These are phyloP conservation scores for Skeletonema potamos DNA, from an alignment of 108 stramenopile species.

Conservation along the genomic window DNA sequence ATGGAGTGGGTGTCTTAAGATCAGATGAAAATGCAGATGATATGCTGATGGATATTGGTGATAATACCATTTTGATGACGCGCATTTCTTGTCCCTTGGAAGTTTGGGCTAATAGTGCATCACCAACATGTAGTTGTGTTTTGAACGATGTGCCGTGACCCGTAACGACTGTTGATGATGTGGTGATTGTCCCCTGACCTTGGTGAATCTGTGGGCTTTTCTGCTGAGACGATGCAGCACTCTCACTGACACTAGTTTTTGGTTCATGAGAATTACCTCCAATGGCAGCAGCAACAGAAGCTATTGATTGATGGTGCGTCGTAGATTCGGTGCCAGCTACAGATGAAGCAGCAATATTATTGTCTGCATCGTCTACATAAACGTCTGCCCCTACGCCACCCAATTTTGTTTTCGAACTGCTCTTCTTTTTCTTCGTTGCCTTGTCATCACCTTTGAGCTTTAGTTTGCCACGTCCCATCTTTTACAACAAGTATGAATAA, in stretches of 20 bases:
- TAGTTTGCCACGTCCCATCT: constrained; percentile 68
- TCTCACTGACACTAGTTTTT: not conserved
- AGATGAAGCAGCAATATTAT: not conserved
- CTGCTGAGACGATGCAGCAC: not conserved
- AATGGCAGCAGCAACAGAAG: not conserved
- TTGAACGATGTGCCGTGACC: constrained; percentile 67
- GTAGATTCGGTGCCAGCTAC: not conserved
- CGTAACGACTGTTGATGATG: constrained; percentile 76
- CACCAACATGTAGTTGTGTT: constrained; percentile 61
- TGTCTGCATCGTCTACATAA: not conserved
- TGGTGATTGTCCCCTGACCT: constrained; percentile 71
- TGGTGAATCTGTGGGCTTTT: constrained; percentile 40
- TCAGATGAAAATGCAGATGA: constrained; percentile 63
- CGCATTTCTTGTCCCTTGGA: constrained; percentile 63
- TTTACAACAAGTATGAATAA: too few species aligned
- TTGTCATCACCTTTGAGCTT: constrained; percentile 82
- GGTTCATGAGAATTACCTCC: not conserved
- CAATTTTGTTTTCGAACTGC: constrained; percentile 31
- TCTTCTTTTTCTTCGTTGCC: constrained; percentile 60
- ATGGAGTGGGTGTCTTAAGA: constrained; percentile 53
- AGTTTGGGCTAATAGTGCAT: constrained; percentile 55
- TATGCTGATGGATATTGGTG: constrained; percentile 57
- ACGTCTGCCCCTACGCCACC: not conserved
- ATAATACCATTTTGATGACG: constrained; percentile 78
- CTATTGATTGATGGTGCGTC: not conserved